A percentile compares a stretch with the other conserved stretches of the same genome.
Evolutionary conservation across 768 basidiomycete species (phyloP).

Genomic region (Phanerodontia chrysosporium): DNA sequence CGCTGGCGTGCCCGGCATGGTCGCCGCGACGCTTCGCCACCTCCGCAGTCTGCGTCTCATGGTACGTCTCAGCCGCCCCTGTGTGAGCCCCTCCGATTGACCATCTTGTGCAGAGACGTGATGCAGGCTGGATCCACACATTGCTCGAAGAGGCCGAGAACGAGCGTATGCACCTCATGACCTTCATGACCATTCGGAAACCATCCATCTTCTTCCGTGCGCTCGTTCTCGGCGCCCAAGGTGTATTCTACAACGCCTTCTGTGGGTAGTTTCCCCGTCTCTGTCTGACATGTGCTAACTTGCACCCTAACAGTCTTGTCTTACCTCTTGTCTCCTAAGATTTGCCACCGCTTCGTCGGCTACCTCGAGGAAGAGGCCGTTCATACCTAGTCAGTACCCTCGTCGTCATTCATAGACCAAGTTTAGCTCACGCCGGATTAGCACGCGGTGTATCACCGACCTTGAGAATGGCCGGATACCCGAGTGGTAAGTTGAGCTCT

Average conservation of each 20-base stretch:
- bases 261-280: conserved; percentile 42
- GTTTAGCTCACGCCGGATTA: conserved; percentile 26
- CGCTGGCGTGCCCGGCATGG: conserved; percentile 96
- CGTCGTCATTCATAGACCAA: not conserved
- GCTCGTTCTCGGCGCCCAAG: conserved; percentile 86
- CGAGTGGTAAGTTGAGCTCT: conserved; percentile 58
- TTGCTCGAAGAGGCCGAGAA: conserved; percentile 94
- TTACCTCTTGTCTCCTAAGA: conserved; percentile 71
- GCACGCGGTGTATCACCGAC: conserved; percentile 80
- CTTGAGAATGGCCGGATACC: conserved; percentile 79
- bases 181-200: conserved; percentile 89
- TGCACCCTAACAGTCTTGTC: conserved; percentile 57
- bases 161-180: conserved; percentile 96
- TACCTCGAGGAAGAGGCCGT: conserved; percentile 95
- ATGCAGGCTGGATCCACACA: conserved; percentile 85
- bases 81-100: not conserved
- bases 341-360: conserved; percentile 89
- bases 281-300: not conserved
- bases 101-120: conserved; percentile 35
- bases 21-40: conserved; percentile 85
- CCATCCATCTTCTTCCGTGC: conserved; percentile 80
- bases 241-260: conserved; percentile 86
- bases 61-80: conserved; percentile 37
- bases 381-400: conserved; percentile 69
- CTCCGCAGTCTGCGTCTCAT: conserved; percentile 84